Conservation (phyloP, 495 filamentous ascomycete genomes). For the Hypoxylon lienhwacheense region DNA sequence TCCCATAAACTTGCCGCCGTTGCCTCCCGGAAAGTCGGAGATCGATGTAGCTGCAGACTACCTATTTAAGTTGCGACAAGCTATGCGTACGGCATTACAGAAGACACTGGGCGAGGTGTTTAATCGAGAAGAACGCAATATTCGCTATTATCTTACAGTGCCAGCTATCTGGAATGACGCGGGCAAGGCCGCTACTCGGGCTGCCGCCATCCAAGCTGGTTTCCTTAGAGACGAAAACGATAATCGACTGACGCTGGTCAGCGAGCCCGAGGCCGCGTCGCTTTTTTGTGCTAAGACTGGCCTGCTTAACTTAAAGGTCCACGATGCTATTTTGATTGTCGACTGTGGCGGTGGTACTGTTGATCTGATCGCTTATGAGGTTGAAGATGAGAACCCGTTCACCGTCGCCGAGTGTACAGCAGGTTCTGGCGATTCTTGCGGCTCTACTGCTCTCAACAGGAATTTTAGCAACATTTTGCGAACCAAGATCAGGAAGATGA, state of each 20-base stretch:
- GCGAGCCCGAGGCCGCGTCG: constrained; percentile 71
- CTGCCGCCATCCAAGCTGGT: constrained; percentile 72
- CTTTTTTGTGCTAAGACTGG: constrained; percentile 76
- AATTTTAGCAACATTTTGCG: constrained; percentile 76
- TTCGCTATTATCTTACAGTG: constrained; percentile 72
- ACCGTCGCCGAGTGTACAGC: constrained; percentile 75
- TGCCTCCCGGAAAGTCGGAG: constrained; percentile 75
- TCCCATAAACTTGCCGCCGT: constrained; percentile 74
- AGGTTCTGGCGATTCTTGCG: constrained; percentile 73
- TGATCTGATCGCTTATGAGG: constrained; percentile 76
- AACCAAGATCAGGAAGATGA: constrained; percentile 79
- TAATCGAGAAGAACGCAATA: constrained; percentile 74
- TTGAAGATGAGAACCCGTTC: constrained; percentile 74
- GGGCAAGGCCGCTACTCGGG: constrained; percentile 70
- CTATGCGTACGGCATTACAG: constrained; percentile 70
- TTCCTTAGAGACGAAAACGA: constrained; percentile 76
- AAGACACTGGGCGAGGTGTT: constrained; percentile 79
- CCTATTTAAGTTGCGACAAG: constrained; percentile 73
- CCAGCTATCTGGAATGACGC: constrained; percentile 79
- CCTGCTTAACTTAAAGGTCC: constrained; percentile 70
- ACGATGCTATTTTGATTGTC: constrained; percentile 73
- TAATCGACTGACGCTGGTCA: constrained; percentile 70
- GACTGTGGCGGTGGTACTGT: constrained; percentile 76
- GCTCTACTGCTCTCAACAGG: constrained; percentile 71
- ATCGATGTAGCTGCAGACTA: constrained; percentile 78